Conservation (phyloP, 306 rosid genomes). For the Vicia sativa region DNA sequence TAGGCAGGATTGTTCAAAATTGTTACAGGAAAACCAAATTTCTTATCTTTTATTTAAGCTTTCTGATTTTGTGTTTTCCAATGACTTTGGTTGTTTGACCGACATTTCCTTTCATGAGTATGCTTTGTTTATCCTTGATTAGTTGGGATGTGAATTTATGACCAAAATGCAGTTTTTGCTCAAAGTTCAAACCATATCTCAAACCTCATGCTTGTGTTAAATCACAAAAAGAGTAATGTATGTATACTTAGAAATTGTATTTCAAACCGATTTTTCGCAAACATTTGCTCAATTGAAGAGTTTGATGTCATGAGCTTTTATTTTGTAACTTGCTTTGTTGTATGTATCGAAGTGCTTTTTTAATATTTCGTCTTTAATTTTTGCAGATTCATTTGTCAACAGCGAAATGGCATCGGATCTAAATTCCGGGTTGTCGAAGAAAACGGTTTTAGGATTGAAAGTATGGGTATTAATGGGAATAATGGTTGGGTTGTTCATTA, state of each 20-base stretch:
- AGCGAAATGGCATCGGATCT: constrained; percentile 71
- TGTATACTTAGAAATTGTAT: not conserved
- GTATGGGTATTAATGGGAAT: constrained; percentile 78
- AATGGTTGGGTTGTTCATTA: constrained; percentile 62
- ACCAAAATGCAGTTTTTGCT: constrained; percentile 38
- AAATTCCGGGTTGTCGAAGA: constrained; percentile 61
- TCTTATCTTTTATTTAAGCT: constrained; percentile 23
- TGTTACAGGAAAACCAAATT: constrained; percentile 15
- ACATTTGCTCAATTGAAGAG: not conserved
- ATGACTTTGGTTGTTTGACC: constrained; percentile 11
- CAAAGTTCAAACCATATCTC: too few species aligned
- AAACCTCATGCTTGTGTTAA: not conserved
- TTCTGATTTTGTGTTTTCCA: constrained; percentile 30
- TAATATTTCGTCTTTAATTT: constrained; percentile 30
- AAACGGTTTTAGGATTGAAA: constrained; percentile 79
- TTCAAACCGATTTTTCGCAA: not conserved
- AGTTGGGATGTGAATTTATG: constrained; percentile 33
- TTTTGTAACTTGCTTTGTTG: constrained; percentile 30
- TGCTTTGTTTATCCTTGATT: constrained; percentile 26
- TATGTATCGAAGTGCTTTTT: not conserved
- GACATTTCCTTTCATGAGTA: constrained; percentile 20
- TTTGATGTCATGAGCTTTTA: constrained; percentile 25
- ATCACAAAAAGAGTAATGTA: not conserved
- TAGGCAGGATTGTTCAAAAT: constrained; percentile 9
- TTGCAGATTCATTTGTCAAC: constrained; percentile 43